phyloP scores from a whole-genome alignment of 495 filamentous ascomycete genomes.

The Penicillium subrubescens region DNA sequence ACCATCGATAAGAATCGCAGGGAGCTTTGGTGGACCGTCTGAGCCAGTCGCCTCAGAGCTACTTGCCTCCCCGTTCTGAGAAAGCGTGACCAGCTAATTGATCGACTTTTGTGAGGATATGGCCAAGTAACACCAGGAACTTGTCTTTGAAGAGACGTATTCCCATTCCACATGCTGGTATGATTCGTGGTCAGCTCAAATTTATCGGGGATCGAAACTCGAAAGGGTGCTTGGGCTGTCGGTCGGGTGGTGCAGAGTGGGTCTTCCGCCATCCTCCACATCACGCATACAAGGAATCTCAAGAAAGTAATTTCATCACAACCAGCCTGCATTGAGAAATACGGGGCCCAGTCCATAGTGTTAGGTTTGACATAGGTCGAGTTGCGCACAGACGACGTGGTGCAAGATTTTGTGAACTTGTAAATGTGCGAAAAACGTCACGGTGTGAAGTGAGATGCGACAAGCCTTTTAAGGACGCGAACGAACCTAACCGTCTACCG shows the following conservation, averaged over 20 bases:
- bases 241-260: background rate
- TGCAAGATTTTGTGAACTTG: background rate
- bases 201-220: slow-evolving; percentile 1
- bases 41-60: slow-evolving; percentile 1
- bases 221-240: background rate
- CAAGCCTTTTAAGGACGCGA: slow-evolving; percentile 1
- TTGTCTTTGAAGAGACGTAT: background rate
- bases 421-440: background rate
- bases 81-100: too few species aligned
- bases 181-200: background rate
- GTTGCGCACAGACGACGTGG: background rate
- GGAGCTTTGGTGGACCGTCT: slow-evolving; percentile 1
- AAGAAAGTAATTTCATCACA: slow-evolving; percentile 1
- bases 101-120: background rate
- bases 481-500: too few species aligned
- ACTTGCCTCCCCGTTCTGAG: slow-evolving; percentile 1
- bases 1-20: slow-evolving; percentile 2
- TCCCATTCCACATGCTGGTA: background rate
- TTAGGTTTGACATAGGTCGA: background rate
- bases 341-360: background rate
- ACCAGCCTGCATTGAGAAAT: background rate
- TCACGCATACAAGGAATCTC: slow-evolving; percentile 1
- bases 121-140: background rate
- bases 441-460: background rate
- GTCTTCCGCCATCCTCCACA: slow-evolving; percentile 2